Evolutionary conservation across 2,329 filamentous ascomycete species (phyloP), one percentile per base, ranked within the genome.

Genomic region (Lecanicillium sp.): DNA sequence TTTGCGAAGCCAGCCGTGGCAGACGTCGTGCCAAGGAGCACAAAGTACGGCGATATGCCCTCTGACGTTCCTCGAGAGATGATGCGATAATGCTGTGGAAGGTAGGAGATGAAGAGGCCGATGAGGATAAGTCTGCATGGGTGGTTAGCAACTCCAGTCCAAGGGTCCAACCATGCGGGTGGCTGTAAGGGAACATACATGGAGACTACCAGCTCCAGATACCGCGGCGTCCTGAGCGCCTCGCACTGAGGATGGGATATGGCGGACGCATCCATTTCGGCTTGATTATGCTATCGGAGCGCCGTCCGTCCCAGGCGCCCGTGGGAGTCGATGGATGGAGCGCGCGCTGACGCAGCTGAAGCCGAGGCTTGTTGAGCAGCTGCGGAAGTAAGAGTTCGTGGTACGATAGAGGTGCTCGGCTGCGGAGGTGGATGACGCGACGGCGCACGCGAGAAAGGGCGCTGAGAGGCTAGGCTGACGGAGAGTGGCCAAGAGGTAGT

Each of bases 11-110:
- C 84, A 34, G 84, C 86, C 37, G 85, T 94, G 51, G 85, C 85
- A 7, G 87, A 94, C 2, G 90, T 90, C 18, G 85, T 87, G 44
- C 92, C 92, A n/a, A 98, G 78, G 2, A 97, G 76, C 47, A 98
- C 81, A 57, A 95, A 98, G 62, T 90, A 92, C 8, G 92, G 90
- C 20, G 89, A 96, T 45, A 98, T 89, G 45, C 92, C 92, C 59
- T 94, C 90, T 17, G 90, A 94, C 12, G 87, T 92, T 44, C 81
- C 78, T 40, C 88, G 79, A 29, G 76, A 71, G 49, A 95, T 86
- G 62, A 98, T 97, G 54, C 92, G 87, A 59, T 84, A 77, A 63
- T 97, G 90, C 59, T 98, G 92, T 1, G 92, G 92, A 3, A 97
- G 74, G 65, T 98, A 98, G 25, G 90, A 97, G 42, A 94, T 66